Conservation (phyloP, 2,329 filamentous ascomycete species). For the Talaromyces sp. region DNA sequence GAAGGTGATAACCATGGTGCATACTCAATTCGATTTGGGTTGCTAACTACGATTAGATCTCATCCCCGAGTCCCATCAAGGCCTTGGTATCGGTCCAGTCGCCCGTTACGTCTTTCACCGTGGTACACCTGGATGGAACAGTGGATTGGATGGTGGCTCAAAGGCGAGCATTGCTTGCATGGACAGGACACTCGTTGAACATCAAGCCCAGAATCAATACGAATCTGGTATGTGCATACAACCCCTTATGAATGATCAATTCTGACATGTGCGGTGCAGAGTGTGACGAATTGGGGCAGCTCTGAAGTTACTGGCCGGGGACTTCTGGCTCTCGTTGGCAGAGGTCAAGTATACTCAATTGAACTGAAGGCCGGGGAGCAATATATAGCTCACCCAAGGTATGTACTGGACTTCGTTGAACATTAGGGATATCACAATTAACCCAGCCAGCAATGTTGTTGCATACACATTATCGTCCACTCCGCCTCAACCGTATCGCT, state of each 20-base stretch:
- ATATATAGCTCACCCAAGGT: conserved; percentile 79
- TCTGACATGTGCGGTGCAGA: conserved; percentile 32
- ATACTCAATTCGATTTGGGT: neutral
- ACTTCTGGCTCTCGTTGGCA: conserved; percentile 75
- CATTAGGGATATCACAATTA: neutral
- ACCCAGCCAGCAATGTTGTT: conserved; percentile 64
- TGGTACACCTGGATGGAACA: conserved; percentile 85
- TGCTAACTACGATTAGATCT: conserved; percentile 51
- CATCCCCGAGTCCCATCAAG: conserved; percentile 80
- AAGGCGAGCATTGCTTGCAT: conserved; percentile 82
- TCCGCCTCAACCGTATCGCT: conserved; percentile 76
- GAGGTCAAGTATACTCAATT: conserved; percentile 84
- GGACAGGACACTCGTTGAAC: conserved; percentile 83
- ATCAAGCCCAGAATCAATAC: conserved; percentile 71
- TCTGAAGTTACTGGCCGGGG: conserved; percentile 84
- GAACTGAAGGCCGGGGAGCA: conserved; percentile 76
- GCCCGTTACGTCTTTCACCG: conserved; percentile 76
- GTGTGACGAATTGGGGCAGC: conserved; percentile 84
- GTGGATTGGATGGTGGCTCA: conserved; percentile 94
- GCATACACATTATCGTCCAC: conserved; percentile 76
- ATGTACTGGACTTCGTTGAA: conserved; percentile 17
- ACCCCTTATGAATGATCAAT: neutral
- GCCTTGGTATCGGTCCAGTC: conserved; percentile 85
- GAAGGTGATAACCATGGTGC: conserved; percentile 36
- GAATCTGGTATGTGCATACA: conserved; percentile 52